Evolutionary conservation across 257 asterid genomes (phyloP).

Genomic region (Solanum chilense): DNA sequence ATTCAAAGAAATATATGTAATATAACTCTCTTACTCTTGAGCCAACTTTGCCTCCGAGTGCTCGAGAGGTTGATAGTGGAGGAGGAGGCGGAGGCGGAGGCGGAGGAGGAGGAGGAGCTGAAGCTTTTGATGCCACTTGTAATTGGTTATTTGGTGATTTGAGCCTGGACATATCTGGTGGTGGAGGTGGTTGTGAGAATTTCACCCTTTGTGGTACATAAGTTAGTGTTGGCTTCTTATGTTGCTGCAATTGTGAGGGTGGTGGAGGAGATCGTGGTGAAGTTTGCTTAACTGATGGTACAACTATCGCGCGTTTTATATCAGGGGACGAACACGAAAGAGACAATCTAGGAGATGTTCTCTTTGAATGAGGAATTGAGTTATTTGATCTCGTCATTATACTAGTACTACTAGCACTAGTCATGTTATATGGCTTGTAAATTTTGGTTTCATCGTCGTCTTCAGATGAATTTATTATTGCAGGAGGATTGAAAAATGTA

Average conservation of each 20-base stretch:
- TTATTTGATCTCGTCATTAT: slow-evolving; percentile 11
- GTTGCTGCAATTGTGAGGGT: slow-evolving; percentile 12
- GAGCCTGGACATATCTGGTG: slow-evolving; percentile 62
- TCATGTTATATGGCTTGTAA: slow-evolving; percentile 55
- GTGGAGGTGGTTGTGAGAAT: slow-evolving; percentile 80
- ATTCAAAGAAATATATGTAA: neutral
- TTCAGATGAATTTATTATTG: slow-evolving; percentile 52
- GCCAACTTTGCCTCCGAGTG: neutral
- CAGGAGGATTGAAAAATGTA: slow-evolving; percentile 30
- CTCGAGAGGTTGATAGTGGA: slow-evolving; percentile 10
- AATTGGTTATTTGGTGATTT: slow-evolving; percentile 38
- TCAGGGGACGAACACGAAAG: slow-evolving; percentile 48
- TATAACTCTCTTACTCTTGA: neutral
- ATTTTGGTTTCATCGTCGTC: slow-evolving; percentile 49
- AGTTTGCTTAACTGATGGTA: slow-evolving; percentile 56
- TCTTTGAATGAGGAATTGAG: slow-evolving; percentile 53
- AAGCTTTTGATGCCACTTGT: slow-evolving; percentile 17
- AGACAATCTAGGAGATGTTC: slow-evolving; percentile 80
- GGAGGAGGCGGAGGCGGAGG: slow-evolving; percentile 33
- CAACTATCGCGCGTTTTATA: slow-evolving; percentile 41
- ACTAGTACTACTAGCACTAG: slow-evolving; percentile 17
- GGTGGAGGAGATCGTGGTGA: slow-evolving; percentile 2
- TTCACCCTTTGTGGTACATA: slow-evolving; percentile 51
- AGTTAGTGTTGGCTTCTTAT: slow-evolving; percentile 21
- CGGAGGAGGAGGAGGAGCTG: too few species aligned